Evolutionary conservation across 75 land plant genomes (phyloP), one percentile per base, ranked within the genome.

Genomic region (Selaginella moellendorffii): DNA sequence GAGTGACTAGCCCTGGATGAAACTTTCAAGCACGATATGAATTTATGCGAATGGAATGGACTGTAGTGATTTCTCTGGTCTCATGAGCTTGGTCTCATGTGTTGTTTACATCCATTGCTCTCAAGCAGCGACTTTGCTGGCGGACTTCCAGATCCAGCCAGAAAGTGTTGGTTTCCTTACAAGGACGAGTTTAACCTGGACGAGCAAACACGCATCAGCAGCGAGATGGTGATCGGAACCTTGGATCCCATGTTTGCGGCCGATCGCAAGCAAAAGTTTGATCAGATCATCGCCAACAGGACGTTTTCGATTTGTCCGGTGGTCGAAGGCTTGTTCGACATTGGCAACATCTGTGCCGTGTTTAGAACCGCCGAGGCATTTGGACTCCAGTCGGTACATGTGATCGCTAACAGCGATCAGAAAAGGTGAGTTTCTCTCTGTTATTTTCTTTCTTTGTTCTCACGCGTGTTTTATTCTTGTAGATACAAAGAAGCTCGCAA

Each of bases 301-400:
- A 89, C 83, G 62, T 93, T 88, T 65, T 81, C 90, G 0, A 75
- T 89, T 8, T 81, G 90, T 63, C 68, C 81, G 70, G 98, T 90
- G 52, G 96, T 93, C 1, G 98, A 93, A 58, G 98, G 96, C 1
- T 46, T 93, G 62, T 54, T 72, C 31, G 98, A 93, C 75, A 76
- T 82, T 65, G 98, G 96, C 19, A 93, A 93, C 58, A 80, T 86
- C 52, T 90, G 96, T 46, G 98, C 98, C 54, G 81, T 88, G 24
- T 83, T 86, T 63, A 79, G 98, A 28, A 76, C 96, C 9, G 98
- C 98, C 18, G 98, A 93, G 77, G 98, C 98, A 1, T 74, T 93
- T 12, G 98, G 98, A 29, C 54, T 88, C 63, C 98, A 93, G 65
- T 93, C 98, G 17, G 98, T 93, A 63, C 98, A 93, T 72, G 98